Evolutionary conservation across 192 early-diverging fungal genomes (phyloP).

Genomic region (Blastocladiella britannica): DNA sequence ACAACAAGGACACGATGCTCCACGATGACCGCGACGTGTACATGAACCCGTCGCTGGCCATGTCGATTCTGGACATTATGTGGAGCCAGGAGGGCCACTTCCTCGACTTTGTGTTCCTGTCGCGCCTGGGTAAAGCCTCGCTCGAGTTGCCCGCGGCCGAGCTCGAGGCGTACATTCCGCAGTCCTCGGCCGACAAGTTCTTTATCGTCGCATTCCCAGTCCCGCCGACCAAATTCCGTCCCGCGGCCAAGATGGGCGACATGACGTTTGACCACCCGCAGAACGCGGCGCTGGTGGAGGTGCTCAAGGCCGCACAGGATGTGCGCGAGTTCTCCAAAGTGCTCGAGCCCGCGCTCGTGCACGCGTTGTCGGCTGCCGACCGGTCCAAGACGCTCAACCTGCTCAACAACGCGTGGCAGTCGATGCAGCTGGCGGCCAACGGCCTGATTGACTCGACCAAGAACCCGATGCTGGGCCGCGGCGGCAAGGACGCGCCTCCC

Average conservation of each 20-base stretch:
- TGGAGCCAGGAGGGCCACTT: slow-evolving; percentile 58
- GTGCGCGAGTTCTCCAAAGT: slow-evolving; percentile 32
- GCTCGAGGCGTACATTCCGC: background rate
- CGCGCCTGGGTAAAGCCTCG: slow-evolving; percentile 24
- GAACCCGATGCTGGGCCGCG: slow-evolving; percentile 36
- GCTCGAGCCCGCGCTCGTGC: slow-evolving; percentile 7
- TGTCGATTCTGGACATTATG: slow-evolving; percentile 20
- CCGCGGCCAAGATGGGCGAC: slow-evolving; percentile 74
- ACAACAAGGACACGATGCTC: slow-evolving; percentile 19
- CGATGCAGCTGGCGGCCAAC: slow-evolving; percentile 75
- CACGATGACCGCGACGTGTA: no score
- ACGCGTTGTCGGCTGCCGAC: slow-evolving; percentile 7
- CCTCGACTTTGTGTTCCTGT: slow-evolving; percentile 62
- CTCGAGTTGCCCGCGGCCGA: background rate
- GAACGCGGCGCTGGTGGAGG: slow-evolving; percentile 64
- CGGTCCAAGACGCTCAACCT: slow-evolving; percentile 21
- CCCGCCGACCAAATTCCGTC: slow-evolving; percentile 81
- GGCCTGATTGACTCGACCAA: slow-evolving; percentile 82
- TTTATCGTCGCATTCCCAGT: slow-evolving; percentile 84
- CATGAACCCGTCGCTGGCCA: background rate
- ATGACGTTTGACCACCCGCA: slow-evolving; percentile 84
- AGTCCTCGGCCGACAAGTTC: slow-evolving; percentile 51
- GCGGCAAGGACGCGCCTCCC: slow-evolving; percentile 49
- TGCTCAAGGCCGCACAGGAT: slow-evolving; percentile 59
- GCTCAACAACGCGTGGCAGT: slow-evolving; percentile 36